Evolutionary conservation across 768 basidiomycete species (phyloP).

Genomic region (Cyathus striatus): DNA sequence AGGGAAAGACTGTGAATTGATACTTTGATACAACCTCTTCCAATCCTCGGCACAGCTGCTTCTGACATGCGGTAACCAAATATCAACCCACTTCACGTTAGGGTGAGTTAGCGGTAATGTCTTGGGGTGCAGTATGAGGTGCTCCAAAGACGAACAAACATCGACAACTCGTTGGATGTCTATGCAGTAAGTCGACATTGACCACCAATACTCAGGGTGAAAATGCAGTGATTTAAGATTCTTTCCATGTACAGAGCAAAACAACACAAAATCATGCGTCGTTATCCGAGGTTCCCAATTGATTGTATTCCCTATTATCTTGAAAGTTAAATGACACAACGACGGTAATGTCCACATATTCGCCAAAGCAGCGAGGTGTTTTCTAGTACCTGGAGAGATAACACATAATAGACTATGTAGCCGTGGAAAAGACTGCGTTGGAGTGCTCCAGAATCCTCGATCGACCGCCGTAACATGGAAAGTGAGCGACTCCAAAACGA

Average conservation of each 20-base stretch:
- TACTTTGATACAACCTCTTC: not conserved
- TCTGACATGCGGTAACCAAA: conserved; percentile 4
- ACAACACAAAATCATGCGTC: not conserved
- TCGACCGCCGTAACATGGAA: not conserved
- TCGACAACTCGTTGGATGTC: conserved; percentile 4
- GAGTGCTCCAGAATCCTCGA: not conserved
- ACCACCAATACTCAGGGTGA: conserved; percentile 3
- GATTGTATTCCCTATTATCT: conserved; percentile 1
- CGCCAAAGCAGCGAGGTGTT: not conserved
- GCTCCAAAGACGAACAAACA: conserved; percentile 5
- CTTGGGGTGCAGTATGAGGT: conserved; percentile 5
- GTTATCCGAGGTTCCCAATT: conserved; percentile 1
- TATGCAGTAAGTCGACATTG: not conserved
- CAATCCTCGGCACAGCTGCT: not conserved
- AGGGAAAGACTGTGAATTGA: not conserved
- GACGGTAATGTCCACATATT: conserved; percentile 1
- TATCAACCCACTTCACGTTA: conserved; percentile 7
- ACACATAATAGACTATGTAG: not conserved
- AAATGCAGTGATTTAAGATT: conserved; percentile 5
- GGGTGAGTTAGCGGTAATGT: not conserved
- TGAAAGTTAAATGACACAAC: conserved; percentile 1
- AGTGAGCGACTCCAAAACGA: not conserved
- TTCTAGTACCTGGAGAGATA: not conserved
- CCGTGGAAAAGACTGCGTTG: not conserved
- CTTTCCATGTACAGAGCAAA: conserved; percentile 3